Evolutionary conservation across 352 stramenopile species (phyloP).

Genomic region (Phytophthora ramorum): DNA sequence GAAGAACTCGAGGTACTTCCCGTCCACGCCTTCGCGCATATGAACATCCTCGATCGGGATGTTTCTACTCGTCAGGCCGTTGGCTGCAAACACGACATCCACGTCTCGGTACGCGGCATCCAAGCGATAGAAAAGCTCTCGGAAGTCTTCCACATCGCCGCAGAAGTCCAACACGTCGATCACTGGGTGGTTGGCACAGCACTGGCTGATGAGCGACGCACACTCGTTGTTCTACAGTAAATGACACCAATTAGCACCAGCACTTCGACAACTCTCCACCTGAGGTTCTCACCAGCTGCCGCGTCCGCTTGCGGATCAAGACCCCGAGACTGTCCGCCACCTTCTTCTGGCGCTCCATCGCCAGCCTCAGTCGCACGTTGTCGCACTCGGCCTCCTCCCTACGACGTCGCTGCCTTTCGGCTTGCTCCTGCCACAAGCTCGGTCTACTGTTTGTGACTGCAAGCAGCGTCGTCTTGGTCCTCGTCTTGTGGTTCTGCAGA

Average conservation of each 20-base stretch:
- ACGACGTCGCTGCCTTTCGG: constrained; percentile 15
- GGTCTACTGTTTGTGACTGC: not conserved
- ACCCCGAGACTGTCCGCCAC: constrained; percentile 41
- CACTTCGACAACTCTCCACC: not conserved
- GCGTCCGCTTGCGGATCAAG: constrained; percentile 36
- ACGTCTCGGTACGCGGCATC: constrained; percentile 31
- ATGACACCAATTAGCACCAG: constrained; percentile 1
- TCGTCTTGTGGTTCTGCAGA: constrained; percentile 12
- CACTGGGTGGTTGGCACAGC: constrained; percentile 8
- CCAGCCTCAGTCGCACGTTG: constrained; percentile 39
- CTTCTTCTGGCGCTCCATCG: constrained; percentile 51
- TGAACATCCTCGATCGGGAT: constrained; percentile 28
- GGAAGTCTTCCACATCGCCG: constrained; percentile 29
- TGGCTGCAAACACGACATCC: constrained; percentile 22
- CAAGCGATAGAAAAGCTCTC: constrained; percentile 20
- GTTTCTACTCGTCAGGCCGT: constrained; percentile 21
- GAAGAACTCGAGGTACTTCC: constrained; percentile 40
- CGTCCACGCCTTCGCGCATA: constrained; percentile 29
- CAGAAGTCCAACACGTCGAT: constrained; percentile 29
- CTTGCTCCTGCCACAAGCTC: constrained; percentile 36
- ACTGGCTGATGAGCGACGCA: constrained; percentile 27
- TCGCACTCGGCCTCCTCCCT: constrained; percentile 33
- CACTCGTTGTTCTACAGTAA: constrained; percentile 28
- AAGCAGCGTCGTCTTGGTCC: not conserved
- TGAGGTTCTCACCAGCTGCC: constrained; percentile 17